phyloP scores from a whole-genome alignment of 2,329 filamentous ascomycete species.

The Colletotrichum gigasporum region DNA sequence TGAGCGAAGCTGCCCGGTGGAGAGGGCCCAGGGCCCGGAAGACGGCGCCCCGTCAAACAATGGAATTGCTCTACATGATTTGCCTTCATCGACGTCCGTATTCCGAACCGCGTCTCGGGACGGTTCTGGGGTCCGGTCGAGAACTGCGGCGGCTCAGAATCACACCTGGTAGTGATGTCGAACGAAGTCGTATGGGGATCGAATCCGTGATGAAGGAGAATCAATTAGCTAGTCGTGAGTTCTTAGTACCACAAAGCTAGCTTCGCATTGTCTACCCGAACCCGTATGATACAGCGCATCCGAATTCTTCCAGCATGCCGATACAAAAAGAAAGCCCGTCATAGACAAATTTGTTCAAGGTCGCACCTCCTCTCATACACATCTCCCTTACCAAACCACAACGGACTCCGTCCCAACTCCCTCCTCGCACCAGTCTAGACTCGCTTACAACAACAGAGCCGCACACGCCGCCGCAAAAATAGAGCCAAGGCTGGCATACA shows the following conservation, averaged over 20 bases:
- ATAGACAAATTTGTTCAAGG: constrained; percentile 14
- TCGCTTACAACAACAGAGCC: constrained; percentile 17
- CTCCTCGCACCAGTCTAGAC: background rate
- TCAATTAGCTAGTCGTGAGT: background rate
- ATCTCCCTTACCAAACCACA: background rate
- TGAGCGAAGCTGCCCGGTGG: background rate
- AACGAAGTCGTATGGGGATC: no score
- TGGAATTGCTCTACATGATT: constrained; percentile 52
- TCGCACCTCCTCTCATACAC: background rate
- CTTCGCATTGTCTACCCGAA: constrained; percentile 23
- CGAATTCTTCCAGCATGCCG: background rate
- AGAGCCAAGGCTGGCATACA: constrained; percentile 13
- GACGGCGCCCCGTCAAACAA: background rate
- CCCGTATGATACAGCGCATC: constrained; percentile 25
- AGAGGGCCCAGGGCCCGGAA: background rate
- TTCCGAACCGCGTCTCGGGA: constrained; percentile 63
- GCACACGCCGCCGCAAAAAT: constrained; percentile 9
- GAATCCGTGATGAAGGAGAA: background rate
- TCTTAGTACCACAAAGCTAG: background rate
- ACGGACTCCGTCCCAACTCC: background rate
- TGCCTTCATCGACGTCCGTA: constrained; percentile 70
- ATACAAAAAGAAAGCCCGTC: background rate
- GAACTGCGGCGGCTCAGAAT: background rate
- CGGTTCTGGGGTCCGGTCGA: background rate
- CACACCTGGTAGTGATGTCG: background rate